Conservation (phyloP, 2,329 filamentous ascomycete species). For the Ramularia collo-cygni region DNA sequence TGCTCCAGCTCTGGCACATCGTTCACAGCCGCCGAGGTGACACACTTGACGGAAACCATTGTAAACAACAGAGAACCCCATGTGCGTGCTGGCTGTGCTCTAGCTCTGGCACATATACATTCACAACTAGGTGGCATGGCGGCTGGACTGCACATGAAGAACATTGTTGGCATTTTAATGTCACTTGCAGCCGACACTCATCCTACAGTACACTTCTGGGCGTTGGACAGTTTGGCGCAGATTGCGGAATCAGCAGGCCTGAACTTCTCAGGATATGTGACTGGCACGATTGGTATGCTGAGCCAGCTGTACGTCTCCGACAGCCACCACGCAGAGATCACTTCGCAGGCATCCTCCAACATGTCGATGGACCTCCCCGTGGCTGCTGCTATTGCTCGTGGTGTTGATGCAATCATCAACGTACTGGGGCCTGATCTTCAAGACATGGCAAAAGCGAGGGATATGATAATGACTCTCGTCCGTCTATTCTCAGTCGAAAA, state of each 20-base stretch:
- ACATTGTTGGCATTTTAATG: slow-evolving; percentile 96
- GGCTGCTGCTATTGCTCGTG: slow-evolving; percentile 73
- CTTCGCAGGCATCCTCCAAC: slow-evolving; percentile 77
- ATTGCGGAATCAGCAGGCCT: slow-evolving; percentile 89
- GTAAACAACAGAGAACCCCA: slow-evolving; percentile 89
- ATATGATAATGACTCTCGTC: slow-evolving; percentile 82
- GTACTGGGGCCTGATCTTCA: slow-evolving; percentile 93
- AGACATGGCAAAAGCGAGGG: slow-evolving; percentile 83
- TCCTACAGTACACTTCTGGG: slow-evolving; percentile 93
- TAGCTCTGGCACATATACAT: slow-evolving; percentile 88
- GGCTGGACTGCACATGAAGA: slow-evolving; percentile 91
- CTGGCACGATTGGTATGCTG: slow-evolving; percentile 85
- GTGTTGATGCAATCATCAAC: slow-evolving; percentile 92
- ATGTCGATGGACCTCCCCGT: slow-evolving; percentile 80
- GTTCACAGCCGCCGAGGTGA: slow-evolving; percentile 85
- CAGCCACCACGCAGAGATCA: slow-evolving; percentile 78
- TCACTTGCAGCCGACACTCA: slow-evolving; percentile 94
- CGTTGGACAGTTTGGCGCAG: slow-evolving; percentile 76
- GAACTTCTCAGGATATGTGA: slow-evolving; percentile 84
- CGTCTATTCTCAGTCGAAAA: slow-evolving; percentile 69
- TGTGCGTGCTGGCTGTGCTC: slow-evolving; percentile 86
- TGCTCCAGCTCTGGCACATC: slow-evolving; percentile 79
- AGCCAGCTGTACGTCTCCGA: slow-evolving; percentile 89
- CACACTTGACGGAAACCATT: slow-evolving; percentile 86
- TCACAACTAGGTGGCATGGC: slow-evolving; percentile 96